A percentile compares a stretch with the other conserved stretches of the same genome.
phyloP scores from a whole-genome alignment of 106 monocot species.

The Apostasia ramifera region DNA sequence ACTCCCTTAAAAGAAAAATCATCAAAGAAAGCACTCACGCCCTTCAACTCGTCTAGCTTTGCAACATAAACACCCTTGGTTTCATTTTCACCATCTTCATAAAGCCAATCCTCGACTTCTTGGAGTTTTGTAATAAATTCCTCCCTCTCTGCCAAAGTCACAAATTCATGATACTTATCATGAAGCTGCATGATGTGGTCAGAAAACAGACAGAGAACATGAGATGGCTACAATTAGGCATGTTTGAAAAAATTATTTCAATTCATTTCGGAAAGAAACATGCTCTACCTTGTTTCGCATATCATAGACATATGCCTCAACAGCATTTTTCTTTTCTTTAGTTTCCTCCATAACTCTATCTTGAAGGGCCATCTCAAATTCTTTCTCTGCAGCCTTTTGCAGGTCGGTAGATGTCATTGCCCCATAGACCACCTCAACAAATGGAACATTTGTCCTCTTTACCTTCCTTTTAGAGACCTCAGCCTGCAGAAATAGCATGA shows the following conservation, averaged over 20 bases:
- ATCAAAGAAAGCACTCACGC: conserved; percentile 23
- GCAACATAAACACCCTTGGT: conserved; percentile 88
- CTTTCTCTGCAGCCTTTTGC: conserved; percentile 69
- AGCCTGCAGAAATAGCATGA: conserved; percentile 19
- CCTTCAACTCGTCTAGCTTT: conserved; percentile 83
- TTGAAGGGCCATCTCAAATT: conserved; percentile 93
- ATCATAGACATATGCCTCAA: conserved; percentile 95
- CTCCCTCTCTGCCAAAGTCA: conserved; percentile 41
- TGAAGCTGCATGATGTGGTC: conserved; percentile 35
- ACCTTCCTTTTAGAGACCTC: conserved; percentile 64
- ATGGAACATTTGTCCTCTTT: conserved; percentile 65
- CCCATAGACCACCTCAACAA: conserved; percentile 56
- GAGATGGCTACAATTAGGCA: background rate
- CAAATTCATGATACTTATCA: conserved; percentile 83
- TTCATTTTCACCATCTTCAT: conserved; percentile 96
- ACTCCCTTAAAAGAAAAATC: too few species aligned
- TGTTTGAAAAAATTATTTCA: too few species aligned
- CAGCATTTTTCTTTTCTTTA: conserved; percentile 98
- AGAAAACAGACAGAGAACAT: background rate
- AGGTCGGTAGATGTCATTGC: conserved; percentile 40
- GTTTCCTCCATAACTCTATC: conserved; percentile 98
- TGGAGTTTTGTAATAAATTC: conserved; percentile 69
- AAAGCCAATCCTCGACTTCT: conserved; percentile 93
- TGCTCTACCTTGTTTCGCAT: conserved; percentile 79
- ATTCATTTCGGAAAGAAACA: background rate